phyloP scores from a whole-genome alignment of 179 eudicot genomes.

The Camellia oleifera region DNA sequence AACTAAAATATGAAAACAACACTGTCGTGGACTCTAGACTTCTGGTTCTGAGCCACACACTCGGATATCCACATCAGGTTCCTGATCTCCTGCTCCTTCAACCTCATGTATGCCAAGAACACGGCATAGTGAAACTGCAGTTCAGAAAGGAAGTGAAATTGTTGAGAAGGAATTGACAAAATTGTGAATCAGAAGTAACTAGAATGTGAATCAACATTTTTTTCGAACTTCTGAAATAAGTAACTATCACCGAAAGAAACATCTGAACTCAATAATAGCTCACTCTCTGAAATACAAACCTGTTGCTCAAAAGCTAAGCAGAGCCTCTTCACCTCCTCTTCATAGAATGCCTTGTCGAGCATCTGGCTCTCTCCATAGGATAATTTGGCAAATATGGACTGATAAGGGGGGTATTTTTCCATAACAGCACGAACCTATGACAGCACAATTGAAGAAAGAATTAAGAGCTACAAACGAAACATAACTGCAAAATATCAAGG shows the following conservation, averaged over 20 bases:
- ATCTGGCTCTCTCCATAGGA: conserved; percentile 98
- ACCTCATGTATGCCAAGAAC: conserved; percentile 93
- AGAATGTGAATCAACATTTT: background rate
- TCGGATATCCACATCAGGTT: conserved; percentile 99
- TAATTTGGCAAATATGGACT: conserved; percentile 74
- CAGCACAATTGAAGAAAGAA: background rate
- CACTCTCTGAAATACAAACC: conserved; percentile 41
- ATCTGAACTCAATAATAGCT: background rate
- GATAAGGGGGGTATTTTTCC: conserved; percentile 96
- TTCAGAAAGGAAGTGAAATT: conserved; percentile 8
- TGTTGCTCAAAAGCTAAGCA: conserved; percentile 96
- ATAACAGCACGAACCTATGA: conserved; percentile 84
- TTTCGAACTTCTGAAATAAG: background rate
- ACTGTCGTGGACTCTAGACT: conserved; percentile 96
- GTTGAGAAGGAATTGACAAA: background rate
- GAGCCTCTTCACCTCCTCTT: conserved; percentile 96
- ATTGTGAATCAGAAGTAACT: background rate
- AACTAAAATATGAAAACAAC: conserved; percentile 90
- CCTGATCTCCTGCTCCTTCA: conserved; percentile 98
- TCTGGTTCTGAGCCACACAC: conserved; percentile 98
- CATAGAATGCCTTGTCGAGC: conserved; percentile 98
- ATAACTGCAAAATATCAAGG: background rate
- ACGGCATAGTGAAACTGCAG: conserved; percentile 96
- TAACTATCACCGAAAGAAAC: background rate
- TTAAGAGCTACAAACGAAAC: background rate